Evolutionary conservation across 345 rosid species (phyloP).

Genomic region (Atalantia buxifolia): DNA sequence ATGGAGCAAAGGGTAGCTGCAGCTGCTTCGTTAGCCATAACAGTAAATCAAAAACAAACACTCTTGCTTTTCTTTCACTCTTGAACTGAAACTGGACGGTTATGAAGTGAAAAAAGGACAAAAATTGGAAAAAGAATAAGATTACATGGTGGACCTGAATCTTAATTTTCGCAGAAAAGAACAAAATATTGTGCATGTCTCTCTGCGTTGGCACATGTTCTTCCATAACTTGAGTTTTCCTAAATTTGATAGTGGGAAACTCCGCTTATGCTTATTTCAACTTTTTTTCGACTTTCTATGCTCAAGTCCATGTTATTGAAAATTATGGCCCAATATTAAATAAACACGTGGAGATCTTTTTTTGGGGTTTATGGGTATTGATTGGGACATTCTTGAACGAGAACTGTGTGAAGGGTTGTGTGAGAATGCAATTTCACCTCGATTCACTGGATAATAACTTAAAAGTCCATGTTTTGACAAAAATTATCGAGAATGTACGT

Average conservation of each 20-base stretch:
- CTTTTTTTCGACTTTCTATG: background rate
- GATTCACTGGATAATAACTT: background rate
- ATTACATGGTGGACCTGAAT: background rate
- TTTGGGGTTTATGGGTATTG: background rate
- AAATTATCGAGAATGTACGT: too few relatives aligned
- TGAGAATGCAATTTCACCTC: background rate
- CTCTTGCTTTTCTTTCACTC: background rate
- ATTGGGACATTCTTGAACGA: background rate
- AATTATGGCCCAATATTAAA: background rate
- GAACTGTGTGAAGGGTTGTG: background rate
- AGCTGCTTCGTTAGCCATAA: background rate
- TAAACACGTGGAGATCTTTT: background rate
- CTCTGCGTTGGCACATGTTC: background rate
- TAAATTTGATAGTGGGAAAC: background rate
- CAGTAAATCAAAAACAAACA: background rate
- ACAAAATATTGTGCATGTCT: background rate
- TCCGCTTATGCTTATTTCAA: background rate
- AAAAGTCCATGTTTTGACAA: too few relatives aligned
- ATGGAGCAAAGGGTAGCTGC: background rate
- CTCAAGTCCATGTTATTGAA: background rate
- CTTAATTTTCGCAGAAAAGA: background rate
- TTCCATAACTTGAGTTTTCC: background rate
- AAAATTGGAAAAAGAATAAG: background rate
- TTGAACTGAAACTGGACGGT: background rate
- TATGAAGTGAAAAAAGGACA: background rate